Conservation (phyloP, 305 asterid species). For the Fraxinus greggii region DNA sequence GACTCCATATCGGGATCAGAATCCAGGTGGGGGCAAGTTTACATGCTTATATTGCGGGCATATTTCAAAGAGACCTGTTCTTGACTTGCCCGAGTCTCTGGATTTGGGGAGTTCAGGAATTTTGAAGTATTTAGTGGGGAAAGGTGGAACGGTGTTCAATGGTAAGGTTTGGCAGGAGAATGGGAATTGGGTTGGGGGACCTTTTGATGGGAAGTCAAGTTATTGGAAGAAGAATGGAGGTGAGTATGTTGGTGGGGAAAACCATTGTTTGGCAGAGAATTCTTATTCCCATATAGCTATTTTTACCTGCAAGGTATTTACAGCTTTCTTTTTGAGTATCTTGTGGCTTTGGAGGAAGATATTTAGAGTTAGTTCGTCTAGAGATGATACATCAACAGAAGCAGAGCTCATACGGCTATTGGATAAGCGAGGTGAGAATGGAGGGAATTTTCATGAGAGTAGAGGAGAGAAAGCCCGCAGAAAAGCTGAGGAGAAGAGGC, state of each 20-base stretch:
- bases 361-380: conserved; percentile 75
- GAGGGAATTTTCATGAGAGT: conserved; percentile 46
- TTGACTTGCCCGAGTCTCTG: conserved; percentile 74
- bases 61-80: conserved; percentile 86
- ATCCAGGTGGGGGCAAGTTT: conserved; percentile 95
- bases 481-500: conserved; percentile 11
- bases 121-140: conserved; percentile 75
- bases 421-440: conserved; percentile 71
- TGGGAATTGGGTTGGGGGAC: conserved; percentile 64
- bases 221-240: conserved; percentile 58
- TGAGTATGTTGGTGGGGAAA: conserved; percentile 50
- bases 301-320: conserved; percentile 58
- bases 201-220: conserved; percentile 61
- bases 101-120: conserved; percentile 77
- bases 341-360: conserved; percentile 81
- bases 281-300: conserved; percentile 67
- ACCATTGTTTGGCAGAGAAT: conserved; percentile 57
- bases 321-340: conserved; percentile 52
- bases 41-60: conserved; percentile 98
- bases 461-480: conserved; percentile 4
- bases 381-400: conserved; percentile 57
- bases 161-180: conserved; percentile 84
- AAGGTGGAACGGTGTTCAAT: conserved; percentile 78
- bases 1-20: conserved; percentile 90
- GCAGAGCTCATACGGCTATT: conserved; percentile 55